phyloP scores from a whole-genome alignment of 108 stramenopile genomes.

The Bacterosira constricta region DNA sequence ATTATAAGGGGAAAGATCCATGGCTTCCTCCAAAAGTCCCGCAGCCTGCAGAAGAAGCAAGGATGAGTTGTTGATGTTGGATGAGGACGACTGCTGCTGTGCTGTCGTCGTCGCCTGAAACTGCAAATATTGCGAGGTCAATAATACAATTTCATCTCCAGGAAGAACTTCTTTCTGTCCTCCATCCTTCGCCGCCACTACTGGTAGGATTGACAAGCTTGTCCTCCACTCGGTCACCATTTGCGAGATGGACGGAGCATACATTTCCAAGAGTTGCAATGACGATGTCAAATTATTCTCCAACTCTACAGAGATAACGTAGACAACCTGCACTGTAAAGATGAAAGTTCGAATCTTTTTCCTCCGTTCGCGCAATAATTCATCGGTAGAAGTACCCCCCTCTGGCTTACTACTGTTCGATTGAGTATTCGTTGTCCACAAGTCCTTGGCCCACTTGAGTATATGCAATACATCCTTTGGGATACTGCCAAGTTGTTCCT shows the following conservation, averaged over 20 bases:
- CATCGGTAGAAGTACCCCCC: slow-evolving; percentile 9
- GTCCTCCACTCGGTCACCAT: slow-evolving; percentile 37
- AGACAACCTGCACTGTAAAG: slow-evolving; percentile 61
- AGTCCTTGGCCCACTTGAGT: slow-evolving; percentile 47
- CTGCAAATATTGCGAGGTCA: slow-evolving; percentile 46
- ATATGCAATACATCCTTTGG: slow-evolving; percentile 15
- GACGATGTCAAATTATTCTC: background rate
- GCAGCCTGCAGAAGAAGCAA: slow-evolving; percentile 42
- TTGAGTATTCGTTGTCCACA: slow-evolving; percentile 37
- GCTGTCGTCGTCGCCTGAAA: background rate
- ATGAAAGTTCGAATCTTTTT: slow-evolving; percentile 61
- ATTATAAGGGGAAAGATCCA: slow-evolving; percentile 78
- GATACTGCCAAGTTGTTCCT: background rate
- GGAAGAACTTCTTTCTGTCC: slow-evolving; percentile 75
- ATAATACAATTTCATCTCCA: slow-evolving; percentile 75
- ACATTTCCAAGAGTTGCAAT: slow-evolving; percentile 16
- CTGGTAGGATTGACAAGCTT: slow-evolving; percentile 25
- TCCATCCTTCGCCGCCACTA: slow-evolving; percentile 43
- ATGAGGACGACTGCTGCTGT: slow-evolving; percentile 11
- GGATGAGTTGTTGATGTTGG: background rate
- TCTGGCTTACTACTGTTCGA: background rate
- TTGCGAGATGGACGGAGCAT: slow-evolving; percentile 20
- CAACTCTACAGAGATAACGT: slow-evolving; percentile 42
- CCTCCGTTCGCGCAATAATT: slow-evolving; percentile 42
- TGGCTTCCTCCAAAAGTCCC: slow-evolving; percentile 65